phyloP scores from a whole-genome alignment of 2,329 filamentous ascomycete species.

The Penicillium sp. region DNA sequence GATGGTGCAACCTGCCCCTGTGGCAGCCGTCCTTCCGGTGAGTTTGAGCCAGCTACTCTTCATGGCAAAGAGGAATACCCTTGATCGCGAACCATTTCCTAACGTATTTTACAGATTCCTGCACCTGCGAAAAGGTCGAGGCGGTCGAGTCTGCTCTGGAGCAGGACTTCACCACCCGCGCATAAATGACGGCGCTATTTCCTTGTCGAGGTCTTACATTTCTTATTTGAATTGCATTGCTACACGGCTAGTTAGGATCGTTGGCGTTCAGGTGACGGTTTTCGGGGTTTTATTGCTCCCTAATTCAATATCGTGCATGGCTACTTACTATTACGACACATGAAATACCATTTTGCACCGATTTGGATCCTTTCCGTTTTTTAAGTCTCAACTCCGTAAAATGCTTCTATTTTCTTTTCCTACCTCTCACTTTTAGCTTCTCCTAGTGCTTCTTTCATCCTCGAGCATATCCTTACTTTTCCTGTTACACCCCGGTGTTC shows the following conservation, averaged over 20 bases:
- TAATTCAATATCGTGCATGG: background rate
- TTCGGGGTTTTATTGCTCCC: background rate
- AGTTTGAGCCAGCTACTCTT: conserved; percentile 28
- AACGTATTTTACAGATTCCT: conserved; percentile 50
- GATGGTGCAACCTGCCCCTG: conserved; percentile 66
- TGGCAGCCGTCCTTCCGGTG: conserved; percentile 67
- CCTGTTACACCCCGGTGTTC: too few species aligned
- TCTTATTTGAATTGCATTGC: conserved; percentile 9
- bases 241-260: conserved; percentile 1
- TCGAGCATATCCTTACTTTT: too few species aligned
- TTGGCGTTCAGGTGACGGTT: conserved; percentile 6
- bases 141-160: conserved; percentile 61
- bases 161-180: conserved; percentile 78
- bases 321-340: background rate
- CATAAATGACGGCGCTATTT: conserved; percentile 8
- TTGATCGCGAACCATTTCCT: conserved; percentile 2
- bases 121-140: conserved; percentile 75
- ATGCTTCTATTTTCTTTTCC: too few species aligned
- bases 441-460: too few species aligned
- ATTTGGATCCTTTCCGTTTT: background rate
- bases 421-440: too few species aligned
- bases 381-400: too few species aligned
- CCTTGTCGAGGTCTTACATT: conserved; percentile 1
- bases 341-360: conserved; percentile 2
- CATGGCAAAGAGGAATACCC: background rate